A percentile compares a stretch with the other conserved stretches of the same genome.
Conservation (phyloP, 441 rosid species). For the Aleurites moluccanus region DNA sequence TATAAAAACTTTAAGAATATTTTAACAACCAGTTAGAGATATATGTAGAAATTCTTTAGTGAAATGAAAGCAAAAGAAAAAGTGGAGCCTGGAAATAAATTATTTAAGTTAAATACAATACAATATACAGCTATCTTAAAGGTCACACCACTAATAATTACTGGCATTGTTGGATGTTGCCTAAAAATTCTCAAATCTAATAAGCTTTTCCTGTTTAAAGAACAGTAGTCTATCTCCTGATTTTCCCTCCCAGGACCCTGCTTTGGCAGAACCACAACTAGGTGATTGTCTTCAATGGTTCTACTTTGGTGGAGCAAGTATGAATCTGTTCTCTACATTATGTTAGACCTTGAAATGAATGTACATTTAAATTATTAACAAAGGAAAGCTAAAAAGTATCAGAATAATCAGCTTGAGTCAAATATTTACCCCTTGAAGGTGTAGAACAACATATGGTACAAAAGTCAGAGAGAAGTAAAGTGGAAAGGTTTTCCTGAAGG, state of each 20-base stretch:
- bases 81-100: background rate
- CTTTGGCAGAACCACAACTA: background rate
- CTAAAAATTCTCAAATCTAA: background rate
- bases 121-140: background rate
- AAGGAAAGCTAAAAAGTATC: background rate
- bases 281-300: background rate
- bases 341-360: background rate
- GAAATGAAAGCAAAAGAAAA: background rate
- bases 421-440: constrained; percentile 72
- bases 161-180: background rate
- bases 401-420: constrained; percentile 17
- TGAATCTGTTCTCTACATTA: background rate
- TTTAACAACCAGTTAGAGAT: constrained; percentile 4
- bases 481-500: constrained; percentile 96
- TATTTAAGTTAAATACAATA: background rate
- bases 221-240: background rate
- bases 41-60: background rate
- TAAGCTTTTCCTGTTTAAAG: background rate
- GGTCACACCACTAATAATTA: background rate
- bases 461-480: constrained; percentile 93
- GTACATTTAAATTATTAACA: background rate
- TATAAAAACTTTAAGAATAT: background rate
- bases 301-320: background rate
- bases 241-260: background rate
- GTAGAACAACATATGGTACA: constrained; percentile 95